Conservation (phyloP, 2,329 filamentous ascomycete species). For the Verticillium zaregamsianum region DNA sequence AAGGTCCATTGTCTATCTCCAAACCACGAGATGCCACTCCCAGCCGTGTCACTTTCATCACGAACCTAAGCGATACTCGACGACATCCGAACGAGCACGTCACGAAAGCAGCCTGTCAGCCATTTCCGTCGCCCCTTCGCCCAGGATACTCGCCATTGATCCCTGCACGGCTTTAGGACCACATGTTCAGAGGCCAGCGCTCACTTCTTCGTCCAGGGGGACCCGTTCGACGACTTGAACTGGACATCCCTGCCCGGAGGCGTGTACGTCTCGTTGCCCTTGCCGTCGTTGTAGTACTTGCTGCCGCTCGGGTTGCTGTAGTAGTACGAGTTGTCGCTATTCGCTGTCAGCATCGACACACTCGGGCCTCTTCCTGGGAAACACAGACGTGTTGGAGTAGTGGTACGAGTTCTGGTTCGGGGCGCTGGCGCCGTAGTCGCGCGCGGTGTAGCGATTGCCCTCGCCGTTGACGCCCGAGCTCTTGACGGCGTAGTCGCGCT, state of each 20-base stretch:
- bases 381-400: constrained; percentile 58
- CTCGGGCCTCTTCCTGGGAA: background rate
- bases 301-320: constrained; percentile 67
- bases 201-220: background rate
- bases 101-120: too few species aligned
- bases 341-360: background rate
- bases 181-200: too few species aligned
- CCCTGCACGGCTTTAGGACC: too few species aligned
- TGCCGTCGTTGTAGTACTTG: constrained; percentile 63
- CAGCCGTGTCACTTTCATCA: too few species aligned
- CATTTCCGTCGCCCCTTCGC: too few species aligned
- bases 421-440: constrained; percentile 56
- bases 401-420: constrained; percentile 59
- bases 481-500: constrained; percentile 36
- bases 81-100: too few species aligned
- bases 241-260: constrained; percentile 37
- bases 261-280: constrained; percentile 57
- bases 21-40: too few species aligned
- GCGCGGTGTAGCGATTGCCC: constrained; percentile 66
- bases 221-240: background rate
- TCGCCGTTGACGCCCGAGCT: constrained; percentile 58
- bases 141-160: too few species aligned
- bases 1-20: too few species aligned
- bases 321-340: constrained; percentile 65
- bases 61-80: too few species aligned